Conservation (phyloP, 345 rosid genomes). For the Anacardium occidentale region DNA sequence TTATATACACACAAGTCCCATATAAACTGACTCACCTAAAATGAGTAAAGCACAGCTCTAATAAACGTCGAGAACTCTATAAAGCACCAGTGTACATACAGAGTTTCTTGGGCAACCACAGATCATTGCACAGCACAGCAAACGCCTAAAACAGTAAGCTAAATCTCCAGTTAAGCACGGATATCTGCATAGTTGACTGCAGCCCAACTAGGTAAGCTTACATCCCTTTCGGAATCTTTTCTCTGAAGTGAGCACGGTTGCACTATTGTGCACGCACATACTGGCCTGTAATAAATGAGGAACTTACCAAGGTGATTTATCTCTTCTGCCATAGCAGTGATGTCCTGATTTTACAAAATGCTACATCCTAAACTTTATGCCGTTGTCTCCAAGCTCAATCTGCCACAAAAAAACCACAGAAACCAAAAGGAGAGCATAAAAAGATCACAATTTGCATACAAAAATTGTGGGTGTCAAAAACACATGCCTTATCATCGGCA, state of each 20-base stretch:
- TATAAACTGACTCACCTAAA: not conserved
- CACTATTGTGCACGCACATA: slow-evolving; percentile 16
- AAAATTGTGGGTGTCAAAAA: slow-evolving; percentile 36
- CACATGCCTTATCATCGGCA: slow-evolving; percentile 60
- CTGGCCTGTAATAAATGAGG: slow-evolving; percentile 21
- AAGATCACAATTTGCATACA: slow-evolving; percentile 31
- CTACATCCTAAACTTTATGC: slow-evolving; percentile 18
- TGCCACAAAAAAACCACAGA: slow-evolving; percentile 24
- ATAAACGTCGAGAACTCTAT: not conserved
- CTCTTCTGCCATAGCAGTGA: not conserved
- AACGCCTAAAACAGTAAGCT: not conserved
- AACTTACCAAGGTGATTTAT: slow-evolving; percentile 25
- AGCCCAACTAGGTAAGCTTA: not conserved
- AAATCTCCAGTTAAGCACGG: not conserved
- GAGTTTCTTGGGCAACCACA: not conserved
- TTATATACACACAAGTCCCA: slow-evolving; percentile 11
- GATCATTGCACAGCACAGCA: slow-evolving; percentile 1
- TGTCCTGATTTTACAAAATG: not conserved
- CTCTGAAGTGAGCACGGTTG: not conserved
- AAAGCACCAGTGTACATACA: not conserved
- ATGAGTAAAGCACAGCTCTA: not conserved
- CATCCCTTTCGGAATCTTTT: not conserved
- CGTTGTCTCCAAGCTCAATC: slow-evolving; percentile 38
- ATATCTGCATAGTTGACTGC: not conserved
- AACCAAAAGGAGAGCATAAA: slow-evolving; percentile 33